phyloP scores from a whole-genome alignment of 106 monocot species.

The Triglochin maritima region DNA sequence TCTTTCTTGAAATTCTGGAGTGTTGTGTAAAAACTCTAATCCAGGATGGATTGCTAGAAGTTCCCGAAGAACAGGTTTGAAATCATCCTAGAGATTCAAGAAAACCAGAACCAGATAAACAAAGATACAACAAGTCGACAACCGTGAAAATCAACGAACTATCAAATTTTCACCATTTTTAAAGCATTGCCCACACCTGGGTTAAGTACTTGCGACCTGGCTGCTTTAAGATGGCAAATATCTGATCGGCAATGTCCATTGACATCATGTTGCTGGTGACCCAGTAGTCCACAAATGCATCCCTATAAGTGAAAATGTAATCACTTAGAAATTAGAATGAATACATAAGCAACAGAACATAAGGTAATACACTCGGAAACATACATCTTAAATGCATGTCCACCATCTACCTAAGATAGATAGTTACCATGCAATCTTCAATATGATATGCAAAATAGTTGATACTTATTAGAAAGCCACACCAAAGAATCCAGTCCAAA shows the following conservation, averaged over 20 bases:
- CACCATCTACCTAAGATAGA: too few relatives aligned
- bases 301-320: constrained; percentile 23
- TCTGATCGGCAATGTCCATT: constrained; percentile 73
- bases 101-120: neutral
- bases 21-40: constrained; percentile 86
- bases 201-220: constrained; percentile 61
- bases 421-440: too few relatives aligned
- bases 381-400: too few relatives aligned
- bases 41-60: constrained; percentile 95
- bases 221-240: constrained; percentile 85
- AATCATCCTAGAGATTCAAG: constrained; percentile 58
- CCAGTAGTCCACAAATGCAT: constrained; percentile 89
- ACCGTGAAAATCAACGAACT: neutral
- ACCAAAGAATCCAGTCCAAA: too few relatives aligned
- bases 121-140: neutral
- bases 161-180: neutral
- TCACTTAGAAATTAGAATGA: too few relatives aligned
- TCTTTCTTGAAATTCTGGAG: constrained; percentile 99
- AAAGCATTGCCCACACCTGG: constrained; percentile 37
- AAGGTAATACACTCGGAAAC: too few relatives aligned
- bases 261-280: constrained; percentile 76
- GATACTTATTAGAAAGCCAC: too few relatives aligned
- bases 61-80: constrained; percentile 82
- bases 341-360: too few relatives aligned
- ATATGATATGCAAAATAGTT: too few relatives aligned